Evolutionary conservation across 2,329 filamentous ascomycete species (phyloP).

Genomic region (Allantophomopsis lycopodina): DNA sequence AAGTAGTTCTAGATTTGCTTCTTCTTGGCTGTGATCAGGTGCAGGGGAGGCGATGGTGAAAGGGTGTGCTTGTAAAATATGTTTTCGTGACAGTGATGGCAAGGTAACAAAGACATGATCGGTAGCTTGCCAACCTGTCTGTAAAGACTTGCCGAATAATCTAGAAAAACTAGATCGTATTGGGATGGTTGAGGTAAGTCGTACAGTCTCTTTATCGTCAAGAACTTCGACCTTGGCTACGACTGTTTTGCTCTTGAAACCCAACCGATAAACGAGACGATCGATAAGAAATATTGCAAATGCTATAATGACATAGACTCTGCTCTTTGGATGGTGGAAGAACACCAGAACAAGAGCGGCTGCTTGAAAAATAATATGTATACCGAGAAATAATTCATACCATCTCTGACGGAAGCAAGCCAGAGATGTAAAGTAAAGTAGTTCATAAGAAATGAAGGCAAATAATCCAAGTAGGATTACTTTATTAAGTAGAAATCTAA

Average conservation of each 20-base stretch:
- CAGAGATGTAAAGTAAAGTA: slow-evolving; percentile 48
- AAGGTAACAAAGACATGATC: slow-evolving; percentile 52
- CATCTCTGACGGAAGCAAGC: slow-evolving; percentile 42
- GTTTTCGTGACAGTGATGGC: slow-evolving; percentile 34
- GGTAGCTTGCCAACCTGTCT: slow-evolving; percentile 41
- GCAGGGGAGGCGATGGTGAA: slow-evolving; percentile 53
- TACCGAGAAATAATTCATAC: slow-evolving; percentile 48
- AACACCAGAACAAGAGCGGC: slow-evolving; percentile 40
- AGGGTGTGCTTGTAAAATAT: slow-evolving; percentile 46
- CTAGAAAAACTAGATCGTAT: slow-evolving; percentile 3
- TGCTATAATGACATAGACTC: slow-evolving; percentile 36
- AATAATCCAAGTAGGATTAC: slow-evolving; percentile 38
- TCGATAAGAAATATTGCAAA: slow-evolving; percentile 43
- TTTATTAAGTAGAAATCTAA: slow-evolving; percentile 33
- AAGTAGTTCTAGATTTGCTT: slow-evolving; percentile 40
- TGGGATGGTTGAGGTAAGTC: slow-evolving; percentile 20
- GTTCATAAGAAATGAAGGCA: slow-evolving; percentile 41
- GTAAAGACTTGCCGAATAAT: slow-evolving; percentile 21
- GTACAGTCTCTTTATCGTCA: slow-evolving; percentile 40
- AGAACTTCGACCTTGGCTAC: slow-evolving; percentile 36
- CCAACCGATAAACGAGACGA: slow-evolving; percentile 39
- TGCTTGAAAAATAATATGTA: slow-evolving; percentile 42
- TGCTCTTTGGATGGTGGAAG: slow-evolving; percentile 39
- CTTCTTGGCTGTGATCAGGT: slow-evolving; percentile 21
- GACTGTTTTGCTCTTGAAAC: slow-evolving; percentile 32